phyloP scores from a whole-genome alignment of 164 flowering plant species.

The Platanus orientalis region DNA sequence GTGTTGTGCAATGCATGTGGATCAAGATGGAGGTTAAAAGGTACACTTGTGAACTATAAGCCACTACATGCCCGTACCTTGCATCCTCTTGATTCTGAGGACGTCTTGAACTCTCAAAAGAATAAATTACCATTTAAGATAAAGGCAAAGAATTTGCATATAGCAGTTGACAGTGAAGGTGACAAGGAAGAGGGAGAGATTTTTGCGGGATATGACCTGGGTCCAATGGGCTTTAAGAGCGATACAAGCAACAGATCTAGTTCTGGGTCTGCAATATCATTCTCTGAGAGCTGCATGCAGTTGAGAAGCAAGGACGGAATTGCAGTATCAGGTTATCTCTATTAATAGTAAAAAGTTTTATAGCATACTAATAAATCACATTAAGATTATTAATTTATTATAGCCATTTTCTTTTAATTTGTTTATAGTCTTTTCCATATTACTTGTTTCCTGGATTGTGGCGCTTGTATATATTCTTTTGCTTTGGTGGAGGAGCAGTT shows the following conservation, averaged over 20 bases:
- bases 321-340: conserved; percentile 7
- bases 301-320: conserved; percentile 5
- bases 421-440: too few relatives aligned
- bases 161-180: not conserved
- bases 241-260: conserved; percentile 12
- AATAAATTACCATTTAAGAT: conserved; percentile 3
- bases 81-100: conserved; percentile 6
- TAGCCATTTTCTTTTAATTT: too few relatives aligned
- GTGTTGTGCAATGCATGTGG: conserved; percentile 52
- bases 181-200: not conserved
- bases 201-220: not conserved
- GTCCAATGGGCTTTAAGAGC: conserved; percentile 4
- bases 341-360: too few relatives aligned
- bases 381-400: too few relatives aligned
- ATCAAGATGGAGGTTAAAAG: conserved; percentile 39
- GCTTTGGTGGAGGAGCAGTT: too few relatives aligned
- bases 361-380: too few relatives aligned
- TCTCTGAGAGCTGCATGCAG: conserved; percentile 10
- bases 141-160: not conserved
- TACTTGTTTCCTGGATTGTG: too few relatives aligned
- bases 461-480: too few relatives aligned
- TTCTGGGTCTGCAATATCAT: conserved; percentile 19
- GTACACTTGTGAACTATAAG: conserved; percentile 31
- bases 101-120: conserved; percentile 1
- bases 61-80: conserved; percentile 28